These are phyloP conservation scores for Quercus lobata DNA, from an alignment of 331 rosid species.

Conservation along the genomic window DNA sequence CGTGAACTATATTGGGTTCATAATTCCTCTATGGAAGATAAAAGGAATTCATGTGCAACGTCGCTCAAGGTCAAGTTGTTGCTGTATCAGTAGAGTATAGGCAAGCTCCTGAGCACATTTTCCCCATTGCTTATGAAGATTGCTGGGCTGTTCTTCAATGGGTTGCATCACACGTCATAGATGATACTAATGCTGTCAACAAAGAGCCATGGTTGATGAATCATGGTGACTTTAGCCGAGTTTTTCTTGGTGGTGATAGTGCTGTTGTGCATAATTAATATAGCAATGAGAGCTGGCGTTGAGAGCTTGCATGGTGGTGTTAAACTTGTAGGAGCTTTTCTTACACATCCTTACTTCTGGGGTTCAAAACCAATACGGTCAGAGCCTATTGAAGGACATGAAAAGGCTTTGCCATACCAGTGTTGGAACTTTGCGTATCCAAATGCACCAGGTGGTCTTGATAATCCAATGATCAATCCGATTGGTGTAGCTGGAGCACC, in stretches of 20 bases:
- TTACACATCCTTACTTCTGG: slow-evolving; percentile 37
- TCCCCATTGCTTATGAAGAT: slow-evolving; percentile 47
- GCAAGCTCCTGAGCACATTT: slow-evolving; percentile 44
- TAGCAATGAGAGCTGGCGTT: slow-evolving; percentile 28
- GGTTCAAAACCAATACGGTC: slow-evolving; percentile 38
- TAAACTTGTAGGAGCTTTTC: slow-evolving; percentile 21
- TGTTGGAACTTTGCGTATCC: slow-evolving; percentile 37
- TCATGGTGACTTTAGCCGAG: slow-evolving; percentile 26
- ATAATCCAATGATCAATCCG: slow-evolving; percentile 42
- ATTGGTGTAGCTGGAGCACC: slow-evolving; percentile 23
- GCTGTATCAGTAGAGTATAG: slow-evolving; percentile 52
- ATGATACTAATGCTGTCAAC: not conserved
- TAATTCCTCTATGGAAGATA: no score
- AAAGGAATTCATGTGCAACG: not conserved
- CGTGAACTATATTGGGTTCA: no score
- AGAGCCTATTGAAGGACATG: slow-evolving; percentile 23
- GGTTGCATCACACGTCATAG: slow-evolving; percentile 24
- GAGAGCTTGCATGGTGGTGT: slow-evolving; percentile 31
- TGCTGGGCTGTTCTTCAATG: slow-evolving; percentile 53
- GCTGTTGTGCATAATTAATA: slow-evolving; percentile 42
- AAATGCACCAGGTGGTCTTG: slow-evolving; percentile 33
- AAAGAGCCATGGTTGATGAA: slow-evolving; percentile 45
- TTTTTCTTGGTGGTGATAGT: slow-evolving; percentile 57
- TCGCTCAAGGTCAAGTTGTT: slow-evolving; percentile 15
- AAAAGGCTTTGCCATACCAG: not conserved